These are phyloP conservation scores for Beta vulgaris DNA, from an alignment of 148 eudicot species.

Conservation along the genomic window DNA sequence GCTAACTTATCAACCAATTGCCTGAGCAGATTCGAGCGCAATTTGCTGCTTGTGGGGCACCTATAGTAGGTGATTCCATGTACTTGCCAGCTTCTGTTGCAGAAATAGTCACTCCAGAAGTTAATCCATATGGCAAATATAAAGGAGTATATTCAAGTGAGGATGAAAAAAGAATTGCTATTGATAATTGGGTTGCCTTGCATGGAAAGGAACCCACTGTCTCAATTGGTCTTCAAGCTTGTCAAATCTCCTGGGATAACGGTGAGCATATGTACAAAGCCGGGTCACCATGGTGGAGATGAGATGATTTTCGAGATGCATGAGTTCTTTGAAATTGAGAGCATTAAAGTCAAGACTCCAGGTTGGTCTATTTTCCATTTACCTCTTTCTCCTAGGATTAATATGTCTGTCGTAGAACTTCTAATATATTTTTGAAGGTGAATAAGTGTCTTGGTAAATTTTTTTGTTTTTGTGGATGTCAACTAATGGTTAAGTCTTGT, in stretches of 20 bases:
- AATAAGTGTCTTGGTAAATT: too few relatives aligned
- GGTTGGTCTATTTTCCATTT: conserved; percentile 14
- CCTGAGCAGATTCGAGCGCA: conserved; percentile 82
- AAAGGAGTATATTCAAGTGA: conserved; percentile 41
- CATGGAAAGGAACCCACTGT: conserved; percentile 88
- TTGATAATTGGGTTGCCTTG: conserved; percentile 63
- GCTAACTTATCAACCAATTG: neutral
- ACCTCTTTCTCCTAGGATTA: too few relatives aligned
- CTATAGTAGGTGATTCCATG: conserved; percentile 91
- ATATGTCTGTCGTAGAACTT: neutral
- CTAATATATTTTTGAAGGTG: neutral
- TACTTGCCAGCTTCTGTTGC: conserved; percentile 88
- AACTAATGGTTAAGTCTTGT: too few relatives aligned
- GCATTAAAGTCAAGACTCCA: neutral
- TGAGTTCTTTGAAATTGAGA: neutral
- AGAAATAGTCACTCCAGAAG: conserved; percentile 55
- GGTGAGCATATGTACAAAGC: conserved; percentile 75
- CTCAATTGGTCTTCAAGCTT: conserved; percentile 95
- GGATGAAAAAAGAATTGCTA: conserved; percentile 40
- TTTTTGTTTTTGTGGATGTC: too few relatives aligned
- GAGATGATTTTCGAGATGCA: conserved; percentile 9
- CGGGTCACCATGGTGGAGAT: conserved; percentile 97
- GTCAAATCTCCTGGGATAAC: conserved; percentile 92
- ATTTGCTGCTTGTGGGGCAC: conserved; percentile 89
- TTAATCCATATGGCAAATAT: conserved; percentile 61